Evolutionary conservation across 257 asterid species (phyloP).

Genomic region (Petrea volubilis): DNA sequence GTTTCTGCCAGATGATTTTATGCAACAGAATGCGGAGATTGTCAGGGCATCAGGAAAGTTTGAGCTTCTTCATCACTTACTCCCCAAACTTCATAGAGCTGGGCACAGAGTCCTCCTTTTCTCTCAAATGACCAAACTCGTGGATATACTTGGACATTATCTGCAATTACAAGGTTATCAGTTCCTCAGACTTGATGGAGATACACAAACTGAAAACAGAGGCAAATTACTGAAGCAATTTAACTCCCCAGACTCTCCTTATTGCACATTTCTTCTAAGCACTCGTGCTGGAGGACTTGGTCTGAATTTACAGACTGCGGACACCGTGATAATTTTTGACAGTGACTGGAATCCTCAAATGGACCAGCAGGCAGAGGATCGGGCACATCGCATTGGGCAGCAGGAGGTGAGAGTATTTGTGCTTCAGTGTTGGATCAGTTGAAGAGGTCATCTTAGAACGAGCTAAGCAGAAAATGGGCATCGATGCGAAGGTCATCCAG

Average conservation of each 20-base stretch:
- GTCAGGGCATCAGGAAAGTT: constrained; percentile 87
- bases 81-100: constrained; percentile 85
- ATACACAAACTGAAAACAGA: constrained; percentile 88
- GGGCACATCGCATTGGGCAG: constrained; percentile 99
- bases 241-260: constrained; percentile 93
- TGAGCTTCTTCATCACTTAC: constrained; percentile 92
- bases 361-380: constrained; percentile 99
- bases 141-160: constrained; percentile 94
- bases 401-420: constrained; percentile 97
- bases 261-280: constrained; percentile 91
- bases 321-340: constrained; percentile 91
- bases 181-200: constrained; percentile 92
- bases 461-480: constrained; percentile 99
- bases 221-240: constrained; percentile 74
- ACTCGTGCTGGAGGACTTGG: constrained; percentile 99
- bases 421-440: constrained; percentile 91
- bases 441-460: constrained; percentile 97
- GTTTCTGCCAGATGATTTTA: constrained; percentile 59
- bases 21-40: constrained; percentile 57
- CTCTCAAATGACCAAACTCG: constrained; percentile 96
- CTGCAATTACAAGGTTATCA: constrained; percentile 67
- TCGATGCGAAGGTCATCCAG: constrained; percentile 98
- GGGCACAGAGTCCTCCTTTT: constrained; percentile 94
- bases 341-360: constrained; percentile 99
- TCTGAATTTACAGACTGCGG: constrained; percentile 93